These are phyloP conservation scores for Coccomyxa subellipsoidea DNA, from an alignment of 163 green algal genomes.

Conservation along the genomic window DNA sequence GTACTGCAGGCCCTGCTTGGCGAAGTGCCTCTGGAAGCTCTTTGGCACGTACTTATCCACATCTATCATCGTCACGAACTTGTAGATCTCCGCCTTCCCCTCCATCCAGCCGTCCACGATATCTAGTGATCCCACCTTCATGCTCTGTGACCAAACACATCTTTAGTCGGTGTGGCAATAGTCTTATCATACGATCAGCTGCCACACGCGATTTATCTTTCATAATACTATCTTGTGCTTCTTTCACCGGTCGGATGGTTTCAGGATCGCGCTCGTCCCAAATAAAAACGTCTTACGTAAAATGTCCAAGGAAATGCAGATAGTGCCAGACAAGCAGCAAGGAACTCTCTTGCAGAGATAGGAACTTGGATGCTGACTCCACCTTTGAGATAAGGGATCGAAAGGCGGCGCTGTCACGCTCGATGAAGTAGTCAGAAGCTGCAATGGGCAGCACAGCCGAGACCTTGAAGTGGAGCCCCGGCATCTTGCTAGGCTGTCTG, in stretches of 20 bases:
- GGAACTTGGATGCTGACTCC: too few relatives aligned
- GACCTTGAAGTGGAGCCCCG: constrained; percentile 19
- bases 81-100: constrained; percentile 17
- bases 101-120: constrained; percentile 21
- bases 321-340: neutral
- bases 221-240: too few relatives aligned
- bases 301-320: neutral
- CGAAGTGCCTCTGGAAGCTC: constrained; percentile 13
- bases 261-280: neutral
- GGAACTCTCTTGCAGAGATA: too few relatives aligned
- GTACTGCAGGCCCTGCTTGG: constrained; percentile 10
- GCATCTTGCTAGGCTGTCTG: neutral
- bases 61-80: constrained; percentile 23
- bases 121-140: constrained; percentile 20
- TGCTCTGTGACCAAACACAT: constrained; percentile 1
- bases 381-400: neutral
- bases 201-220: too few relatives aligned
- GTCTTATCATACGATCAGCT: too few relatives aligned
- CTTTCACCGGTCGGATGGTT: too few relatives aligned
- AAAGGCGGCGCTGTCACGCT: constrained; percentile 24
- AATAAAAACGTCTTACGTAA: neutral
- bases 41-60: constrained; percentile 29
- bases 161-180: too few relatives aligned
- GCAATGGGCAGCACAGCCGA: constrained; percentile 20
- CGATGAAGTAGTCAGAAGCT: constrained; percentile 19